A percentile compares a stretch with the other conserved stretches of the same genome.
phyloP scores from a whole-genome alignment of 2,329 filamentous ascomycete genomes.

The Arthrobotrys pseudoclavata region DNA sequence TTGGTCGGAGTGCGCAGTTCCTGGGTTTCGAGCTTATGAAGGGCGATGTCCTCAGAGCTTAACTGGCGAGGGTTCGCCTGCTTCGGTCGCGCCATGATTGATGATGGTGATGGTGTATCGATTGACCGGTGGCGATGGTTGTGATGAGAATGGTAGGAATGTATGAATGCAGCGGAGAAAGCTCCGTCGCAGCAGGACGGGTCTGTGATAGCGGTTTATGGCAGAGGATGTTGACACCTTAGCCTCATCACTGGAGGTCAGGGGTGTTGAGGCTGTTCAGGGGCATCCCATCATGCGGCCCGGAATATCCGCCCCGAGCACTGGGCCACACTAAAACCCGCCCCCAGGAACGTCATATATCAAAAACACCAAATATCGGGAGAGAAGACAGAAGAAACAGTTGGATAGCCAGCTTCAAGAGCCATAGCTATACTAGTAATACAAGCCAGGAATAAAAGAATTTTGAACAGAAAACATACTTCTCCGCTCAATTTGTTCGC shows the following conservation, averaged over 20 bases:
- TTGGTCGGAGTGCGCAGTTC: constrained; percentile 56
- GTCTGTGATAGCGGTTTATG: not conserved
- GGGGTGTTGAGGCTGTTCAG: constrained; percentile 44
- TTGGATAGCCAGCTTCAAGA: not conserved
- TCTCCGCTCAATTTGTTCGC: not conserved
- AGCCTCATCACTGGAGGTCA: constrained; percentile 35
- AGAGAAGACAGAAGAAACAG: not conserved
- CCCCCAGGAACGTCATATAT: not conserved
- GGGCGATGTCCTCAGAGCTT: constrained; percentile 57
- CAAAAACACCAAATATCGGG: not conserved
- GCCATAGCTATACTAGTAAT: constrained; percentile 9
- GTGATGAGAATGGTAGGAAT: not conserved
- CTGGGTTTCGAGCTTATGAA: constrained; percentile 54
- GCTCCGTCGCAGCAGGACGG: constrained; percentile 23
- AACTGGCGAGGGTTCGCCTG: constrained; percentile 59
- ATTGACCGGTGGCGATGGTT: not conserved
- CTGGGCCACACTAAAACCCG: not conserved
- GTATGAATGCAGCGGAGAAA: not conserved
- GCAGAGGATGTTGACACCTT: constrained; percentile 57
- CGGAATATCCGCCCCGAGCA: constrained; percentile 29
- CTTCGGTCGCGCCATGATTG: constrained; percentile 56
- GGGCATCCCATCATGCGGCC: constrained; percentile 43
- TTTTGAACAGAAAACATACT: not conserved
- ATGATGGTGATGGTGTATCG: not conserved
- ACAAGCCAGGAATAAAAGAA: constrained; percentile 7